phyloP scores from a whole-genome alignment of 2,329 filamentous ascomycete genomes.

The Colletotrichum sp. region DNA sequence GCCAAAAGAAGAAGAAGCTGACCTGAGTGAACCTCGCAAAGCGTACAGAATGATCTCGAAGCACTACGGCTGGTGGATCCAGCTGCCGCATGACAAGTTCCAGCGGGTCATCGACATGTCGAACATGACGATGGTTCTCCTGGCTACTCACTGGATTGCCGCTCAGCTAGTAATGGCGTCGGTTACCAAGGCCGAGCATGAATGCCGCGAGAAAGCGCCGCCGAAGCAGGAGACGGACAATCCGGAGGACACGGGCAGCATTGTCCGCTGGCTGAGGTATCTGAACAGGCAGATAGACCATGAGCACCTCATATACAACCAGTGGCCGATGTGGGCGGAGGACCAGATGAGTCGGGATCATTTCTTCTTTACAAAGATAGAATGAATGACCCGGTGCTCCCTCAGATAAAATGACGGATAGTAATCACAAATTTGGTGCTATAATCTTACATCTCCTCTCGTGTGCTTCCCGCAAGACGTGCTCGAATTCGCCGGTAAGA shows the following conservation, averaged over 20 bases:
- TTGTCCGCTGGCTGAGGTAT: constrained; percentile 54
- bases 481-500: neutral
- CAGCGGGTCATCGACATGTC: constrained; percentile 51
- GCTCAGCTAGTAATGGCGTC: constrained; percentile 59
- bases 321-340: constrained; percentile 61
- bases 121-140: constrained; percentile 51
- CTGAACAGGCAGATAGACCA: constrained; percentile 52
- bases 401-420: neutral
- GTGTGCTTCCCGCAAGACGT: neutral
- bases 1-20: neutral
- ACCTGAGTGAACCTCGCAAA: constrained; percentile 25
- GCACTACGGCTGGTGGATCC: constrained; percentile 64
- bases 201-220: constrained; percentile 33
- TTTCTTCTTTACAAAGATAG: constrained; percentile 47
- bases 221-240: constrained; percentile 20
- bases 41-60: constrained; percentile 55
- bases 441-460: neutral
- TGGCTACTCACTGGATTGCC: constrained; percentile 60
- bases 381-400: neutral
- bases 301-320: constrained; percentile 50
- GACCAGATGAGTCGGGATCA: constrained; percentile 49
- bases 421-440: neutral
- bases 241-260: constrained; percentile 43
- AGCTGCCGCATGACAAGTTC: constrained; percentile 57
- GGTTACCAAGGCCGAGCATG: constrained; percentile 47